phyloP scores from a whole-genome alignment of 352 stramenopile genomes.

The Blastocystis sp. region DNA sequence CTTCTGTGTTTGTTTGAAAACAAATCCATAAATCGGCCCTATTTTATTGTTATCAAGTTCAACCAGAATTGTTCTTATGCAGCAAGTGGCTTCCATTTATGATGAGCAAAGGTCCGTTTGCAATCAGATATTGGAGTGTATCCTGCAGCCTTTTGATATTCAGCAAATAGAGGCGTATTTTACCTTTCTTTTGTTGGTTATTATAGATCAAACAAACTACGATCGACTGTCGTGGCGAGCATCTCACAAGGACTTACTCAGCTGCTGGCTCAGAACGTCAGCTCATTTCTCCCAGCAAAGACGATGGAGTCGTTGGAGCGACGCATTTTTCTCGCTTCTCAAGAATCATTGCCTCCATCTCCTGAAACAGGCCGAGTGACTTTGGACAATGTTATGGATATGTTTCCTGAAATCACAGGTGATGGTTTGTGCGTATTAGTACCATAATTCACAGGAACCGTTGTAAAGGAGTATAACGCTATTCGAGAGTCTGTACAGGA shows the following conservation, averaged over 20 bases:
- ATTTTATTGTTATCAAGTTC: background rate
- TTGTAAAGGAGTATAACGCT: background rate
- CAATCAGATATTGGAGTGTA: background rate
- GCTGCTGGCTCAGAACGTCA: background rate
- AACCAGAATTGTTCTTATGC: background rate
- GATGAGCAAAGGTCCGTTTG: background rate
- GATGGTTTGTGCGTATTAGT: background rate
- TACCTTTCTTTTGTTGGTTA: background rate
- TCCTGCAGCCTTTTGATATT: background rate
- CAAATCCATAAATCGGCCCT: background rate
- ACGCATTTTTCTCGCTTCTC: background rate
- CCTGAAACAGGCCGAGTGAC: background rate
- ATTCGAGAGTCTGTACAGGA: background rate
- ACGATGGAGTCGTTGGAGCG: background rate
- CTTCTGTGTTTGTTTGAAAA: conserved; percentile 65
- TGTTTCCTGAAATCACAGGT: background rate
- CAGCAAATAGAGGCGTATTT: background rate
- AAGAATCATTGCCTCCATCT: background rate
- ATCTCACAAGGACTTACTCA: background rate
- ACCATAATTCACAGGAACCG: background rate
- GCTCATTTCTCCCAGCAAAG: background rate
- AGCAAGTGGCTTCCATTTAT: background rate
- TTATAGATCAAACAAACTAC: background rate
- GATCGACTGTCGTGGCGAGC: background rate
- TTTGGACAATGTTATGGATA: background rate